Percentiles rank a stretch among this genome's conserved stretches.
Evolutionary conservation across 2,329 filamentous ascomycete genomes (phyloP).

Genomic region (Talaromyces sp.): DNA sequence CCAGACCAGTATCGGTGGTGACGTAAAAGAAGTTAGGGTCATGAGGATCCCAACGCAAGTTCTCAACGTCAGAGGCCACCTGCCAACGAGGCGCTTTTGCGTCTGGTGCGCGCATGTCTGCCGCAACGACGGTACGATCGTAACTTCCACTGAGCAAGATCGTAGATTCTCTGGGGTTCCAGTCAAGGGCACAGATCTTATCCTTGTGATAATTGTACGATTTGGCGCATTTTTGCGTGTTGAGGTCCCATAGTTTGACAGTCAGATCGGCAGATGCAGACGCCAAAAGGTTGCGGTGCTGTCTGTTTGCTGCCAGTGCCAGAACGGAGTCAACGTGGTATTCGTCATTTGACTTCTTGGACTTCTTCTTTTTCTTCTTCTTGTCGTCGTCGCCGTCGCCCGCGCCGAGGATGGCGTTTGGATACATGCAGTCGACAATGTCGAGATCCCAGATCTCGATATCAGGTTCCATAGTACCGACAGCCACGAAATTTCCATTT

Average conservation of each 20-base stretch:
- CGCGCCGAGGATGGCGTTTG: slow-evolving; percentile 89
- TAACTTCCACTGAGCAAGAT: slow-evolving; percentile 90
- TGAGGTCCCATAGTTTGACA: slow-evolving; percentile 95
- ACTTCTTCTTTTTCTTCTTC: slow-evolving; percentile 73
- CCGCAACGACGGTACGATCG: slow-evolving; percentile 88
- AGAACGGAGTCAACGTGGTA: slow-evolving; percentile 95
- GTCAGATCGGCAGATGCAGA: slow-evolving; percentile 96
- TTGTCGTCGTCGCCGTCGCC: slow-evolving; percentile 48
- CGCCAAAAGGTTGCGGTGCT: slow-evolving; percentile 89
- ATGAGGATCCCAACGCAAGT: slow-evolving; percentile 87
- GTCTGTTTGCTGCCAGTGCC: slow-evolving; percentile 83
- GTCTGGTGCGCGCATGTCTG: slow-evolving; percentile 91
- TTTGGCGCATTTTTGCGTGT: slow-evolving; percentile 87
- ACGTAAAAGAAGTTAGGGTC: slow-evolving; percentile 92
- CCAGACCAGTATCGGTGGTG: slow-evolving; percentile 83
- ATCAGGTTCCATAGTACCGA: slow-evolving; percentile 96
- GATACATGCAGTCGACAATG: slow-evolving; percentile 95
- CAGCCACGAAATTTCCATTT: slow-evolving; percentile 84
- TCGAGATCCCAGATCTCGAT: slow-evolving; percentile 99
- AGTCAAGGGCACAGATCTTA: slow-evolving; percentile 94
- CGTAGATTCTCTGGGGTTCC: slow-evolving; percentile 84
- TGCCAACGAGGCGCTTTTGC: slow-evolving; percentile 80
- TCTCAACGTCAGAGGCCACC: slow-evolving; percentile 93
- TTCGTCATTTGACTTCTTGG: slow-evolving; percentile 72
- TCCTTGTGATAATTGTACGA: slow-evolving; percentile 95